These are phyloP conservation scores for Candida cerambycidarum DNA, from an alignment of 805 yeast genomes.

Conservation along the genomic window DNA sequence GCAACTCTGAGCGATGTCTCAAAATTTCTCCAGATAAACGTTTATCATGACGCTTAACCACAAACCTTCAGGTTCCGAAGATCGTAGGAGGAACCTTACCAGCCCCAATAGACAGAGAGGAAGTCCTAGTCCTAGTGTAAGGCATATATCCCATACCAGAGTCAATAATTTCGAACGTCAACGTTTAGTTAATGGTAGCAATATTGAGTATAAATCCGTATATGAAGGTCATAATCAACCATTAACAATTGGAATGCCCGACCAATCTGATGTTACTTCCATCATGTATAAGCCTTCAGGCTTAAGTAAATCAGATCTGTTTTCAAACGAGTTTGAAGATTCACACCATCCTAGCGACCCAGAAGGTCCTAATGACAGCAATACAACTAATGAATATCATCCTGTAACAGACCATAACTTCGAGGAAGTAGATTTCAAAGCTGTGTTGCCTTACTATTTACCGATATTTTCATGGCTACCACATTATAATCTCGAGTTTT, in stretches of 20 bases:
- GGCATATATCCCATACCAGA: conserved; percentile 24
- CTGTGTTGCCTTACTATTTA: conserved; percentile 56
- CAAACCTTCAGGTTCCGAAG: neutral
- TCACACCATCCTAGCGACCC: too few relatives aligned
- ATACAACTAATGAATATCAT: conserved; percentile 15
- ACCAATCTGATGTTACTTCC: conserved; percentile 4
- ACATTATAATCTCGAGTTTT: conserved; percentile 38
- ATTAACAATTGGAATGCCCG: conserved; percentile 9
- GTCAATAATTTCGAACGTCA: conserved; percentile 18
- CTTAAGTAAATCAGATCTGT: neutral
- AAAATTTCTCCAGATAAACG: neutral
- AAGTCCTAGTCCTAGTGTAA: conserved; percentile 28
- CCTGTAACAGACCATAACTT: conserved; percentile 21
- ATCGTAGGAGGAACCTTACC: neutral
- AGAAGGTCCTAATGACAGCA: too few relatives aligned
- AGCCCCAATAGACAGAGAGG: neutral
- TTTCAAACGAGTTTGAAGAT: neutral
- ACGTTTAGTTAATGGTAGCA: conserved; percentile 7
- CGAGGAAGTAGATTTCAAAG: conserved; percentile 27
- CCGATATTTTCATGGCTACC: conserved; percentile 72
- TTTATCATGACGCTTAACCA: neutral
- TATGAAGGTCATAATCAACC: conserved; percentile 17
- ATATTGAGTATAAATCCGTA: conserved; percentile 14
- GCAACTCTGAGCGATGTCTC: conserved; percentile 1
- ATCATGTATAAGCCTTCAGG: conserved; percentile 3